These are phyloP conservation scores for Marchantia polymorpha DNA, from an alignment of 225 moss, liverwort and hornwort species.

Conservation along the genomic window DNA sequence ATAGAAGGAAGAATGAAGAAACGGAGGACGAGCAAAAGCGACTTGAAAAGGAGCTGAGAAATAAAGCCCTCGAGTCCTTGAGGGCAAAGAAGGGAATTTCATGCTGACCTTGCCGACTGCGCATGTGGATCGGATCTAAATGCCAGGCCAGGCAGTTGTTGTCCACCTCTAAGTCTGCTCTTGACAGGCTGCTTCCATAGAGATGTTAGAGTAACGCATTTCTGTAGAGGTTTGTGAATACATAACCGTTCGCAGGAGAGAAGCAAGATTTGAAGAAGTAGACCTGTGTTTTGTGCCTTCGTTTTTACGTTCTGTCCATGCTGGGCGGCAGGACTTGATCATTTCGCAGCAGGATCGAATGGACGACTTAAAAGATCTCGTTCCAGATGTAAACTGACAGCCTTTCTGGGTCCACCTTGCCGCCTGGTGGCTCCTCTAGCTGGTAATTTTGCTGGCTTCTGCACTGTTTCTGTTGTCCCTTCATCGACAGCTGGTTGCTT, in stretches of 20 bases:
- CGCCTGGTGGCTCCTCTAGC: slow-evolving; percentile 60
- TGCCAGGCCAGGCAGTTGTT: slow-evolving; percentile 50
- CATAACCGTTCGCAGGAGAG: slow-evolving; percentile 43
- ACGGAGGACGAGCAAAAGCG: slow-evolving; percentile 87
- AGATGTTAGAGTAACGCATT: slow-evolving; percentile 14
- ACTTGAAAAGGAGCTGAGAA: slow-evolving; percentile 77
- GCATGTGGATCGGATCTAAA: slow-evolving; percentile 25
- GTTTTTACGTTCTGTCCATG: slow-evolving; percentile 96
- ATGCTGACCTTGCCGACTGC: slow-evolving; percentile 55
- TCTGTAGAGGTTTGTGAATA: slow-evolving; percentile 25
- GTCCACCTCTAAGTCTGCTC: slow-evolving; percentile 38
- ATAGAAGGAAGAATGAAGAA: slow-evolving; percentile 62
- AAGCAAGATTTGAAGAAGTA: slow-evolving; percentile 54
- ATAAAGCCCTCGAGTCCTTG: slow-evolving; percentile 91
- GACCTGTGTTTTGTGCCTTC: slow-evolving; percentile 59
- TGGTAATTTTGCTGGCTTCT: slow-evolving; percentile 98
- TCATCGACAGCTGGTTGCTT: slow-evolving; percentile 36
- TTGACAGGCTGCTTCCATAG: slow-evolving; percentile 20
- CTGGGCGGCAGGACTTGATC: slow-evolving; percentile 99
- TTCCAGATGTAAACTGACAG: slow-evolving; percentile 54
- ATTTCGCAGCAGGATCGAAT: slow-evolving; percentile 78
- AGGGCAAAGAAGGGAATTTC: slow-evolving; percentile 89
- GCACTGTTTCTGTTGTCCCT: slow-evolving; percentile 60
- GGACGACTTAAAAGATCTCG: slow-evolving; percentile 66
- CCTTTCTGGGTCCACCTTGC: slow-evolving; percentile 38